These are phyloP conservation scores for Hymenoscyphus fraxineus DNA, from an alignment of 2,329 filamentous ascomycete genomes.

Conservation along the genomic window DNA sequence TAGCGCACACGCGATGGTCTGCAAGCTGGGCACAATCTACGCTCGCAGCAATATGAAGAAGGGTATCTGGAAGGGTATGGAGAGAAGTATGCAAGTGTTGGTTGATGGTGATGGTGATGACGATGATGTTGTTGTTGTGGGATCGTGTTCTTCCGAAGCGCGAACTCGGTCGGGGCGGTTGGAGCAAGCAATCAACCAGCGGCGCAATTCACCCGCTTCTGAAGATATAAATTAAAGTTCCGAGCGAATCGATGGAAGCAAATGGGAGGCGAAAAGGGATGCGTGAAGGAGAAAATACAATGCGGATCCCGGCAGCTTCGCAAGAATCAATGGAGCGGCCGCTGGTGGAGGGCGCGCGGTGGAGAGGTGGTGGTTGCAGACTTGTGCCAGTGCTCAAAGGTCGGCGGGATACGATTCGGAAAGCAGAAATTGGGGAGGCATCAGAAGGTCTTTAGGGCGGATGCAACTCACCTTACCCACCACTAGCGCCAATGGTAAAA, in stretches of 20 bases:
- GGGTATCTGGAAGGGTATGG: not conserved
- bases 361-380: not conserved
- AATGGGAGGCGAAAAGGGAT: not conserved
- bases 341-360: not conserved
- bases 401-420: constrained; percentile 4
- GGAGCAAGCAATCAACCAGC: not conserved
- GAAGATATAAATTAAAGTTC: constrained; percentile 8
- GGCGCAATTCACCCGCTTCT: not conserved
- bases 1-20: not conserved
- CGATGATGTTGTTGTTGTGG: not conserved
- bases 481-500: too few relatives aligned
- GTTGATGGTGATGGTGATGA: not conserved
- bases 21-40: not conserved
- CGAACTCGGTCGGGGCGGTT: not conserved
- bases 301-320: not conserved
- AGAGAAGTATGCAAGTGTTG: not conserved
- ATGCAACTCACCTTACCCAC: constrained; percentile 1
- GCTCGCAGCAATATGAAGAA: not conserved
- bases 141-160: not conserved
- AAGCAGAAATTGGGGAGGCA: constrained; percentile 2
- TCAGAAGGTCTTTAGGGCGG: not conserved
- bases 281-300: not conserved
- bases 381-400: not conserved
- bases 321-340: not conserved
- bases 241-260: not conserved